Base-by-base conservation (phyloP, 2,329 filamentous ascomycete genomes). In the Byssochlamys sp. region DNA sequence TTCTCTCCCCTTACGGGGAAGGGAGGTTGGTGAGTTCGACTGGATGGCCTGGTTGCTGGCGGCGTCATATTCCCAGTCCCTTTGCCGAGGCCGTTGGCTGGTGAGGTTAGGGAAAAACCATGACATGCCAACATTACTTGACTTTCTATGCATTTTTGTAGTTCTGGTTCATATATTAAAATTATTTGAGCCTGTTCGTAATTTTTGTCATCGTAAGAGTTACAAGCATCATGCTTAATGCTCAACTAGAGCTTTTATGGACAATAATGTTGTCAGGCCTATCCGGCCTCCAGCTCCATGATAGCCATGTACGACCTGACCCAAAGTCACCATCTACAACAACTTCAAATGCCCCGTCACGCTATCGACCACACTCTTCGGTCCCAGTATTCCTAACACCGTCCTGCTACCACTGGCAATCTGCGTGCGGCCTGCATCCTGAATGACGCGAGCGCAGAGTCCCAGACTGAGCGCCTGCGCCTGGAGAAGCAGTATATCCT, bases 371-470 rank as follows among this genome's bases (percentile, higher is more conserved):
- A 91, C 78, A 66, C 89, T 91, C 79, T 88, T 91, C 0, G 92
- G 92, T 27, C 87, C 92, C 58, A 84, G 75, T 33, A 92, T 85
- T 0, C 94, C 94, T 55, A 99, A 78, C 49, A 99, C 94, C 0
- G 94, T 99, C 72, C 90, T 82, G 72, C 91, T 96, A 19, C 94
- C 92, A 50, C 88, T 86, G 55, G 91, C 91, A 73, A 99, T 97
- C 82, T 99, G 94, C 52, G 94, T 99, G 60, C 94, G 84, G 12
- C 94, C 94, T n/a, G 94, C 94, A 75, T 99, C 94, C 67, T 89
- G 86, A 63, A 99, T 92, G 55, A 96, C 85, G 72, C 92, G 88
- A 55, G 92, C 90, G 60, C 90, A 91, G 59, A 99, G 74, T 1
- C 94, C 92, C 58, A 96, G 72, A 70, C 86, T 90, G 61, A 90